Conservation (phyloP, 192 early-diverging fungal species). For the Coemansia sp. region DNA sequence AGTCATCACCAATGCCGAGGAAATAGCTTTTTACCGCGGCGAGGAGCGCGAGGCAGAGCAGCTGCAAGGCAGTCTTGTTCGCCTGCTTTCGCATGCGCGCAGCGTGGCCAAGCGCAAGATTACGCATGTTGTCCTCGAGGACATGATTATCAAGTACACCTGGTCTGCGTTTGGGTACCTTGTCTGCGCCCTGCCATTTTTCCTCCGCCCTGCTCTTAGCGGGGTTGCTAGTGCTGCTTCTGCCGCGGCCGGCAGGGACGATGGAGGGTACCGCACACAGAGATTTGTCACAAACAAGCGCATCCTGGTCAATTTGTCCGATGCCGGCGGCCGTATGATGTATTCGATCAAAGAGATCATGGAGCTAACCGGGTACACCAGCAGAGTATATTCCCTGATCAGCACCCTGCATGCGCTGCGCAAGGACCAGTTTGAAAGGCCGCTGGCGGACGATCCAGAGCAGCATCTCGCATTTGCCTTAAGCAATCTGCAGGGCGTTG, state of each 20-base stretch:
- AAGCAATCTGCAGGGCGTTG: slow-evolving; percentile 17
- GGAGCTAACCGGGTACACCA: slow-evolving; percentile 88
- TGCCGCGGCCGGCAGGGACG: slow-evolving; percentile 5
- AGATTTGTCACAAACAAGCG: slow-evolving; percentile 92
- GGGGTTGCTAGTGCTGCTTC: slow-evolving; percentile 35
- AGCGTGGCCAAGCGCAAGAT: slow-evolving; percentile 80
- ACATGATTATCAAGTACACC: slow-evolving; percentile 95
- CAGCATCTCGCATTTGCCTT: slow-evolving; percentile 21
- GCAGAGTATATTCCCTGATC: slow-evolving; percentile 83
- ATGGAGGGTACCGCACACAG: slow-evolving; percentile 64
- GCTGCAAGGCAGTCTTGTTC: slow-evolving; percentile 72
- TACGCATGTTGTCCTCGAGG: slow-evolving; percentile 91
- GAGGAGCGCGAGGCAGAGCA: slow-evolving; percentile 79
- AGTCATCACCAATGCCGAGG: slow-evolving; percentile 94
- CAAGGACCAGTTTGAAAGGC: slow-evolving; percentile 57
- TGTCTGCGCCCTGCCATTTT: slow-evolving; percentile 85
- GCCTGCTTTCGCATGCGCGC: slow-evolving; percentile 81
- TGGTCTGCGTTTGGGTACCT: slow-evolving; percentile 92
- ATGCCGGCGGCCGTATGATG: slow-evolving; percentile 96
- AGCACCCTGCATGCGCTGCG: slow-evolving; percentile 81
- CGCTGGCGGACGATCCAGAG: background rate
- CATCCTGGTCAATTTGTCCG: slow-evolving; percentile 84
- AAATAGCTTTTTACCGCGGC: slow-evolving; percentile 91
- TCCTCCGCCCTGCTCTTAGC: slow-evolving; percentile 65
- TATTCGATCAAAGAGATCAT: slow-evolving; percentile 92